Conservation (phyloP, 495 filamentous ascomycete species). For the Wilcoxina mikolae region DNA sequence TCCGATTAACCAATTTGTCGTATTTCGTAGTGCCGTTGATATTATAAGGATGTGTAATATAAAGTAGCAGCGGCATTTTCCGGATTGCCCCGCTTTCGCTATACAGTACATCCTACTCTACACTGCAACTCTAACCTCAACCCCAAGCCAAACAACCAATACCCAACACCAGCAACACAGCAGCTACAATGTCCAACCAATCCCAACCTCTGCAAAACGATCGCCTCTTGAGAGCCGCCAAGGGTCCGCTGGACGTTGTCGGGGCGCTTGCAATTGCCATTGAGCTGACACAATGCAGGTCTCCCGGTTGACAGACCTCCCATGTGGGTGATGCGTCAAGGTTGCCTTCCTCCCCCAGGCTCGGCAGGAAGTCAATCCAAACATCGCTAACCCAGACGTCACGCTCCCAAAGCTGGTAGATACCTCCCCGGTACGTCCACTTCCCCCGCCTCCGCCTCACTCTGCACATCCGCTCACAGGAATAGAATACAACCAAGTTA, state of each 20-base stretch:
- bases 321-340: constrained; percentile 98
- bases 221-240: constrained; percentile 69
- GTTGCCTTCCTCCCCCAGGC: constrained; percentile 33
- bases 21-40: no score
- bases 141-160: background rate
- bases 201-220: constrained; percentile 77
- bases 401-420: constrained; percentile 53
- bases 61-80: background rate
- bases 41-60: no score
- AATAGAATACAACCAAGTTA: constrained; percentile 83
- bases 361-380: background rate
- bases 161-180: constrained; percentile 3
- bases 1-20: background rate
- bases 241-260: constrained; percentile 59
- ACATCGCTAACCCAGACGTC: constrained; percentile 6
- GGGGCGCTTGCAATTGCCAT: background rate
- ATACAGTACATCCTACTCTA: no score
- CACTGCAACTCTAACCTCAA: constrained; percentile 2
- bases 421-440: constrained; percentile 52
- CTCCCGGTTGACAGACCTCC: constrained; percentile 80
- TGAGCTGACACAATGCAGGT: constrained; percentile 41
- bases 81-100: no score
- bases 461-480: background rate
- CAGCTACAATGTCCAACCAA: constrained; percentile 40
- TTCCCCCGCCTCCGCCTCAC: background rate